Conservation (phyloP, 1,284 basidiomycete species). For the Cryptococcus sp. region DNA sequence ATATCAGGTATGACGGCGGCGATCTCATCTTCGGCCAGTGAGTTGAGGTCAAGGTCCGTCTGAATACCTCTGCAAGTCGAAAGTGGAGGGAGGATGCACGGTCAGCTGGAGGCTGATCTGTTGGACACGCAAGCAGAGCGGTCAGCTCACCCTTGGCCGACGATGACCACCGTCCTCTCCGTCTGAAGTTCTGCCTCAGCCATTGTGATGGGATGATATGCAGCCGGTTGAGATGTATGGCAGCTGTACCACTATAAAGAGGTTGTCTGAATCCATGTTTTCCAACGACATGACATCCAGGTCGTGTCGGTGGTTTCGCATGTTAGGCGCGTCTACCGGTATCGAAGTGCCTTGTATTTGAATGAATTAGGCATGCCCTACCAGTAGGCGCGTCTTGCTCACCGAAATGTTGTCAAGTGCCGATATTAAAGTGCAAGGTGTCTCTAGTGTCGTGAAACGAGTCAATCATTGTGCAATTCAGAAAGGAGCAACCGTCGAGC, state of each 20-base stretch:
- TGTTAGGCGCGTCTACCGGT: background rate
- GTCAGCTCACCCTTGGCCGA: constrained; percentile 37
- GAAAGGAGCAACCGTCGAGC: too few relatives aligned
- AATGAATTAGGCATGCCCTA: too few relatives aligned
- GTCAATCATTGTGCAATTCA: too few relatives aligned
- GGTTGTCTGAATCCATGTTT: background rate
- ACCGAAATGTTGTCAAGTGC: too few relatives aligned
- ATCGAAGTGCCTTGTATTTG: background rate
- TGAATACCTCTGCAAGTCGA: constrained; percentile 36
- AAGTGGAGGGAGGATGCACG: background rate
- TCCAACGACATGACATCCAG: background rate
- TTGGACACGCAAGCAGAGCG: background rate
- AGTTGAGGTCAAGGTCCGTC: constrained; percentile 52
- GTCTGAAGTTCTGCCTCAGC: constrained; percentile 16
- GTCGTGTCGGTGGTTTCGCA: too few relatives aligned
- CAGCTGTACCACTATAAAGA: too few relatives aligned
- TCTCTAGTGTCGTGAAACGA: too few relatives aligned
- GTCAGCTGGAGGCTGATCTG: background rate
- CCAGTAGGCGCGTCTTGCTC: too few relatives aligned
- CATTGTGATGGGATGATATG: constrained; percentile 18
- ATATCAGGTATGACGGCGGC: constrained; percentile 50
- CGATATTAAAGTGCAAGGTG: too few relatives aligned
- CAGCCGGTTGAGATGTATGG: too few relatives aligned
- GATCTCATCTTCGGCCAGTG: constrained; percentile 45
- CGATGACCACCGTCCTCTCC: constrained; percentile 30